Conservation (phyloP, 2,329 filamentous ascomycete species). For the Colletotrichum tropicale region DNA sequence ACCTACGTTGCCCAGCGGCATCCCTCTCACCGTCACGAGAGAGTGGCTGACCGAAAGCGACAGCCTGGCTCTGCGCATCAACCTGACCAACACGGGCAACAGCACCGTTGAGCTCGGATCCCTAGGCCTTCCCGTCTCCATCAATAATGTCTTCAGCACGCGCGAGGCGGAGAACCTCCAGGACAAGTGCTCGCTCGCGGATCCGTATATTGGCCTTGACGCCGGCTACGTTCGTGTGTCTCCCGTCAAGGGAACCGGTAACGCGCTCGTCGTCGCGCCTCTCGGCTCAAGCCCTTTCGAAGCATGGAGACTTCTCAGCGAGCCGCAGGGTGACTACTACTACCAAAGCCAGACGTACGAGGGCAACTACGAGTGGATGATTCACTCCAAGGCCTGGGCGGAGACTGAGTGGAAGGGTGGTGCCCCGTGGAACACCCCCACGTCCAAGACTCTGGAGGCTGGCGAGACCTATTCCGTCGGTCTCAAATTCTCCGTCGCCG, state of each 20-base stretch:
- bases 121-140: conserved; percentile 62
- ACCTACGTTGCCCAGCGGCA: conserved; percentile 41
- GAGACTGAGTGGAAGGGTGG: conserved; percentile 57
- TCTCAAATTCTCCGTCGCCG: conserved; percentile 53
- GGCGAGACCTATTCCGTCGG: conserved; percentile 53
- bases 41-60: conserved; percentile 53
- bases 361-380: conserved; percentile 66
- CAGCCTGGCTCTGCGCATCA: conserved; percentile 57
- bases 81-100: conserved; percentile 47
- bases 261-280: conserved; percentile 59
- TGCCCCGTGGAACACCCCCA: conserved; percentile 59
- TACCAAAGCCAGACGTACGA: conserved; percentile 63
- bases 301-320: conserved; percentile 57
- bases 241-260: conserved; percentile 53
- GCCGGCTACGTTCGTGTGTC: conserved; percentile 61
- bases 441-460: conserved; percentile 47
- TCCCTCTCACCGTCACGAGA: conserved; percentile 50
- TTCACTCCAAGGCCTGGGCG: conserved; percentile 56
- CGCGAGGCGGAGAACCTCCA: conserved; percentile 53
- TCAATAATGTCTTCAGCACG: conserved; percentile 66
- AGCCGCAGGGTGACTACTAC: conserved; percentile 41
- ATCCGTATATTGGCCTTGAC: conserved; percentile 65
- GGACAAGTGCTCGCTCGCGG: conserved; percentile 56
- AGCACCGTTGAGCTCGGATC: conserved; percentile 56
- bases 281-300: conserved; percentile 51